phyloP scores from a whole-genome alignment of 140 eudicot genomes.

The Oenanthe javanica region DNA sequence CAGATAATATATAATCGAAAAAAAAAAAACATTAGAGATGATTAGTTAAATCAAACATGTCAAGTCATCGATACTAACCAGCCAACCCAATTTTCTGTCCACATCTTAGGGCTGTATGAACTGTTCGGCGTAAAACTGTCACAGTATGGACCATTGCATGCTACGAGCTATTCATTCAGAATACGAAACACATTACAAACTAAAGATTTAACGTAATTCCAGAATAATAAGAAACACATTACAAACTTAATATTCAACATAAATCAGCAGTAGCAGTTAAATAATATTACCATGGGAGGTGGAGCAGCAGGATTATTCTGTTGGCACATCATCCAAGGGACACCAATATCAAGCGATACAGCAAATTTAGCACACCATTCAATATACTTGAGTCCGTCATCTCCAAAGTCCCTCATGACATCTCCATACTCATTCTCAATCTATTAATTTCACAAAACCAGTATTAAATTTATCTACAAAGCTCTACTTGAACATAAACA shows the following conservation, averaged over 20 bases:
- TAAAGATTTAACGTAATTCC: too few species aligned
- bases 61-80: conserved; percentile 11
- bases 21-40: neutral
- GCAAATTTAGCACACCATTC: conserved; percentile 50
- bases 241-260: too few species aligned
- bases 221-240: too few species aligned
- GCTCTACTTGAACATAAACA: neutral
- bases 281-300: conserved; percentile 30
- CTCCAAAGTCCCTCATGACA: conserved; percentile 27
- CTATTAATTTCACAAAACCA: conserved; percentile 6
- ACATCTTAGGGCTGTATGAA: conserved; percentile 2
- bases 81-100: conserved; percentile 24
- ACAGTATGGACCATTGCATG: conserved; percentile 12
- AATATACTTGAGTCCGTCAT: conserved; percentile 34
- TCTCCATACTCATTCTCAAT: conserved; percentile 68
- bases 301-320: conserved; percentile 39
- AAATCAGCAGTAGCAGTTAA: neutral
- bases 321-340: conserved; percentile 77
- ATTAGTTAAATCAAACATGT: too few species aligned
- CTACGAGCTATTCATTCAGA: neutral
- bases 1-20: neutral
- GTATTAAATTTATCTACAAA: too few species aligned
- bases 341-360: conserved; percentile 34
- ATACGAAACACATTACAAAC: neutral
- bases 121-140: neutral